phyloP scores from a whole-genome alignment of 225 moss, liverwort and hornwort species.

The Asterella californica region DNA sequence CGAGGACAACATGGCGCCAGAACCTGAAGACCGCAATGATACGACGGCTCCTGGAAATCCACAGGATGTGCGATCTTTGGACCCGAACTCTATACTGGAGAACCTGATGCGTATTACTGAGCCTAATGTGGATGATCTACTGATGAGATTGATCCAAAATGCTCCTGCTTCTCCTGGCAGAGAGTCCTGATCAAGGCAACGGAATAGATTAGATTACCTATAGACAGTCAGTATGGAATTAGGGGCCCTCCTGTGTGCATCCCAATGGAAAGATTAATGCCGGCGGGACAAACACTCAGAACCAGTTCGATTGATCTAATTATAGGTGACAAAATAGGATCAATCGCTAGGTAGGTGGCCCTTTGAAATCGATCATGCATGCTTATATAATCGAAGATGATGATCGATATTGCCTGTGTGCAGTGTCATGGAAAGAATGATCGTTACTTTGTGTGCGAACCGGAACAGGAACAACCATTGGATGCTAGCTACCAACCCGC shows the following conservation, averaged over 20 bases:
- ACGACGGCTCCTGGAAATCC: background rate
- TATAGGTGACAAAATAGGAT: background rate
- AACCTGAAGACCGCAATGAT: background rate
- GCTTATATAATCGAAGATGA: background rate
- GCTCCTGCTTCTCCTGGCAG: conserved; percentile 15
- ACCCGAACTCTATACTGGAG: conserved; percentile 13
- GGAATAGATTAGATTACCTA: too few relatives aligned
- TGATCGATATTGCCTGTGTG: background rate
- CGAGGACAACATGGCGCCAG: conserved; percentile 5
- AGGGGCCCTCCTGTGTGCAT: too few relatives aligned
- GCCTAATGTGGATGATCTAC: conserved; percentile 17
- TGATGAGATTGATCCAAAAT: conserved; percentile 10
- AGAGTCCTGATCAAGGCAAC: conserved; percentile 1
- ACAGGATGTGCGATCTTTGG: conserved; percentile 9
- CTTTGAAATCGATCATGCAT: background rate
- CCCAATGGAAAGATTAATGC: background rate
- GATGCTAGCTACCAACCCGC: background rate
- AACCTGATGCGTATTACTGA: conserved; percentile 12
- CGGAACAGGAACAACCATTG: background rate
- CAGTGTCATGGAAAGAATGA: background rate
- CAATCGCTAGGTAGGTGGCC: conserved; percentile 1
- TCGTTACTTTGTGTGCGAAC: background rate
- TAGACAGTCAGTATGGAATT: too few relatives aligned
- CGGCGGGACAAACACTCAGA: background rate
- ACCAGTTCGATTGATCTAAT: background rate